Percentiles rank a stretch among this genome's conserved stretches.
phyloP scores from a whole-genome alignment of 179 eudicot species.

The Spergularia azorica region DNA sequence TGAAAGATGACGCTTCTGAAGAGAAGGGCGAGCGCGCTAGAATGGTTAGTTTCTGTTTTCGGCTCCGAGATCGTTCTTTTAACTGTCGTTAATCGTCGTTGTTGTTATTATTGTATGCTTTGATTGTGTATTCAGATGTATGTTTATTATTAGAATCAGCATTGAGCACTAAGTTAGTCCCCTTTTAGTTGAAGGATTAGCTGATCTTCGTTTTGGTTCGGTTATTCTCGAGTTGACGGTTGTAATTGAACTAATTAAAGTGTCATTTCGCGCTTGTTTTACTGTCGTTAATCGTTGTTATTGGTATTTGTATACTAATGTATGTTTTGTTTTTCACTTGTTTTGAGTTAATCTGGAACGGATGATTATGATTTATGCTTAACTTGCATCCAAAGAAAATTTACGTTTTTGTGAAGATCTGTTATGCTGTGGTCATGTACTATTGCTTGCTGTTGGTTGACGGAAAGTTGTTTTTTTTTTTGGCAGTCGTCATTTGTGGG shows the following conservation, averaged over 20 bases:
- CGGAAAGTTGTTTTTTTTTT: slow-evolving; percentile 1
- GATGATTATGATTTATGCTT: too few relatives aligned
- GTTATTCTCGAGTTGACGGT: too few relatives aligned
- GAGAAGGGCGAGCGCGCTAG: slow-evolving; percentile 98
- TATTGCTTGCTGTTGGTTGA: slow-evolving; percentile 14
- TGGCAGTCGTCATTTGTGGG: slow-evolving; percentile 82
- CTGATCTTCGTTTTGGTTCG: too few relatives aligned
- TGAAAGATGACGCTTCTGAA: slow-evolving; percentile 93
- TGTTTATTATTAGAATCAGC: too few relatives aligned
- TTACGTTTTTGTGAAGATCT: background rate
- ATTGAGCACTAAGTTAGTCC: too few relatives aligned
- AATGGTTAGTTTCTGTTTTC: slow-evolving; percentile 58
- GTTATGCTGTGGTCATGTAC: background rate
- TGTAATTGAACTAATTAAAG: background rate
- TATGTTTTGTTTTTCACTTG: too few relatives aligned
- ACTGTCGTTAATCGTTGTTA: background rate
- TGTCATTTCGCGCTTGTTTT: background rate
- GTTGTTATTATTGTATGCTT: too few relatives aligned
- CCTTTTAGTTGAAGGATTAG: too few relatives aligned
- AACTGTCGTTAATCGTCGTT: background rate
- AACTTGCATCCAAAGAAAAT: too few relatives aligned
- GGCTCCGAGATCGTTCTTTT: background rate
- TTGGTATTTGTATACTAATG: background rate
- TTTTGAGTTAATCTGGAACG: too few relatives aligned
- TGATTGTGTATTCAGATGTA: too few relatives aligned